Base-by-base conservation (phyloP, 305 asterid genomes). In the Plantago coronopus region DNA sequence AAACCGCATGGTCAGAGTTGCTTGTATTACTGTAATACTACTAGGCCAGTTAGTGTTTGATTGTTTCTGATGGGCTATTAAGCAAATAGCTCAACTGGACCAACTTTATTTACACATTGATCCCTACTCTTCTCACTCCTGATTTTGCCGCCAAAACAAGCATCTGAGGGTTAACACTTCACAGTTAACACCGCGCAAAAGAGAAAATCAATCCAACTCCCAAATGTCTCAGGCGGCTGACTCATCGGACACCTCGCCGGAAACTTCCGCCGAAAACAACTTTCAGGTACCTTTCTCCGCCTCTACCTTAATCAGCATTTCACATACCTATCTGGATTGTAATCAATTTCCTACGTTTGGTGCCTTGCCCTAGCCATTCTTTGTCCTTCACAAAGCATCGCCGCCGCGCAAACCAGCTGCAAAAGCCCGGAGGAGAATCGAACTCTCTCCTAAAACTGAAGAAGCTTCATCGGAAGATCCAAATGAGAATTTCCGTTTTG, bases 331-430 rank as follows among this genome's bases (percentile, higher is more conserved):
- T 14, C 21, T 22, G 1, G 14, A 20, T 10, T 5, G 15, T 44
- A 59, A 59, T 29, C 43, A 44, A 61, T 55, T 59, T 45, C 37
- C 12, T 27, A 17, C 57, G 8, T 71, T 40, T 48, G 57, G 68
- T 25, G 7, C 5, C 31, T 10, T 34, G 42, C 23, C 48, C 77
- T 73, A 93, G 97, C 89, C 98, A 20, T 88, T 81, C 79, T 93
- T 80, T 67, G 73, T 93, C 69, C 94, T 86, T 53, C 97, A 84
- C 72, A 85, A 75, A 66, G 91, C 91, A 17, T 63, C 91, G 46
- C 67, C 61, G 48, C 68, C 74, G 44, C 70, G 75, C 2, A 82
- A 85, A 45, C 55, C 83, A 18, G 62, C 82, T 13, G 71, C 76
- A 15, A 87, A 78, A 79, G 14, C 78, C 22, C 65, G 83, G 18